Base-by-base conservation (phyloP, 495 filamentous ascomycete genomes). In the Jackrogersella minutella region DNA sequence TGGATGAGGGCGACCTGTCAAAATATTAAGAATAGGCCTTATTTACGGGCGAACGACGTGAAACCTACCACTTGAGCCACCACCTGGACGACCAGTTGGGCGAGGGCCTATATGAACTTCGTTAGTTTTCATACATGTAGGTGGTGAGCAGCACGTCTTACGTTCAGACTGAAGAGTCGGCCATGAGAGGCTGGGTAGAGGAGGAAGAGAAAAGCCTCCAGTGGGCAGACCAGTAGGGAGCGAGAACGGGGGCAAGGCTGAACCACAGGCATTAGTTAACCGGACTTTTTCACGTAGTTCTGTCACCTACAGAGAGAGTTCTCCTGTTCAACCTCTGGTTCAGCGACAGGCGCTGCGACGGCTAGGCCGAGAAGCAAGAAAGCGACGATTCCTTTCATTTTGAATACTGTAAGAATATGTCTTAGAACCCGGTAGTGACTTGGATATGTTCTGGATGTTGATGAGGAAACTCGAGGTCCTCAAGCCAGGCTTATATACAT, bases 361-460 rank as follows among this genome's bases (percentile, higher is more conserved):
- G 59, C 65, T 1, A 68, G 59, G 54, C 65, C 65, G 49, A 68
- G 47, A 30, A 68, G 59, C 9, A 68, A 33, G 40, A 68, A 21
- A 64, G 59, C 40, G 34, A 63, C 41, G 41, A 68, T 59, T 63
- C 65, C 65, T 49, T 68, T 68, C 65, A 68, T 68, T 26, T 26
- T 64, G 54, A 24, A 40, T 37, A 28, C 22, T 10, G 13, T 34
- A 36, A 49, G 56, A 30, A 3, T 30, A 40, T 40, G 41, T 36
- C 11, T 2, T 40, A 56, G 28, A 56, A 62, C 9, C 9, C 7
- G 16, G 14, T 52, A 11, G 19, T 58, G 39, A 46, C 39, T 54
- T 53, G 46, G 49, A 9, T 19, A 8, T 24, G 33, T 55, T 36
- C 49, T 52, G 31, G 17, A 22, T 19, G 2, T 40, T 50, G 24